phyloP scores from a whole-genome alignment of 2,329 filamentous ascomycete genomes.

The Fusarium sp. region DNA sequence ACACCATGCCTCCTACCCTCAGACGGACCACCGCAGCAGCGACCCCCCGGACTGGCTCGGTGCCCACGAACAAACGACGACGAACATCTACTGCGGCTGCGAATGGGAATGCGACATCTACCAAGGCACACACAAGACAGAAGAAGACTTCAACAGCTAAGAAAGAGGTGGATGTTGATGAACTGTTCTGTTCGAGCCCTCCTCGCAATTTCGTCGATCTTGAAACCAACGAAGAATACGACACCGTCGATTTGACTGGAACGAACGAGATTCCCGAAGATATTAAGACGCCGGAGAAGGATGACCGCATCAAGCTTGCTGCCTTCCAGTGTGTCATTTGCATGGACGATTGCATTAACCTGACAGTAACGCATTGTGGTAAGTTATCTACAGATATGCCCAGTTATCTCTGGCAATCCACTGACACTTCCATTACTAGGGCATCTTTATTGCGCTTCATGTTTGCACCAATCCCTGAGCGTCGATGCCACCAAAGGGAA shows the following conservation, averaged over 20 bases:
- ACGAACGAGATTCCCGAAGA: constrained; percentile 59
- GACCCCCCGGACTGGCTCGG: constrained; percentile 19
- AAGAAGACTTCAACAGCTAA: constrained; percentile 17
- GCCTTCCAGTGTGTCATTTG: constrained; percentile 75
- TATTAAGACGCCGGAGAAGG: constrained; percentile 59
- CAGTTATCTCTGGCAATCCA: background rate
- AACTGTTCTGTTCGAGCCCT: constrained; percentile 46
- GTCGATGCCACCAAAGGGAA: constrained; percentile 67
- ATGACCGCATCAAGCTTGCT: constrained; percentile 64
- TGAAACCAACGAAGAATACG: constrained; percentile 40
- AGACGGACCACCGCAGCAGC: constrained; percentile 36
- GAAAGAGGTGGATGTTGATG: constrained; percentile 42
- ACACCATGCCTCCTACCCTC: constrained; percentile 46
- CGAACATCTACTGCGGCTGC: constrained; percentile 35
- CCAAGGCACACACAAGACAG: constrained; percentile 21
- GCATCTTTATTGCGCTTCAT: constrained; percentile 73
- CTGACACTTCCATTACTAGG: constrained; percentile 56
- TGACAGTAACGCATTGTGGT: constrained; percentile 77
- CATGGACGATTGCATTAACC: constrained; percentile 69
- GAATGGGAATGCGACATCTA: constrained; percentile 8
- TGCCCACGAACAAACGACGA: constrained; percentile 45
- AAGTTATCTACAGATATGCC: constrained; percentile 50
- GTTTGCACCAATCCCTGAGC: constrained; percentile 70
- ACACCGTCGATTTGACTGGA: constrained; percentile 54
- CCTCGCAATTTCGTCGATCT: constrained; percentile 19